Evolutionary conservation across 2,329 filamentous ascomycete species (phyloP).

Genomic region (Trichophaea hybrida): DNA sequence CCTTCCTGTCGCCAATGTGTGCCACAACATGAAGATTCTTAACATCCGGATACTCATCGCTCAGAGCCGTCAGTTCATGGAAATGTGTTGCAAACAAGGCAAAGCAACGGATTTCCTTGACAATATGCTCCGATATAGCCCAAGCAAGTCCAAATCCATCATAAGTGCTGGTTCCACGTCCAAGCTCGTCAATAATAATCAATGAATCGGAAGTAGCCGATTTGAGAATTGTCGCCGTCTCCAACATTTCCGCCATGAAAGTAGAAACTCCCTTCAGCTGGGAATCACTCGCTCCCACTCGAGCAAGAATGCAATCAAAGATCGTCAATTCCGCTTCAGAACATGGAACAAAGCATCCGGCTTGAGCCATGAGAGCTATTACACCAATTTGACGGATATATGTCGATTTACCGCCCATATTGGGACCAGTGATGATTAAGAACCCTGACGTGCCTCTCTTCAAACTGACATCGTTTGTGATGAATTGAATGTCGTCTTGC

Average conservation of each 20-base stretch:
- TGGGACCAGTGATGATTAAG: constrained; percentile 90
- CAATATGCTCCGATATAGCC: constrained; percentile 96
- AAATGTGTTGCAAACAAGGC: constrained; percentile 96
- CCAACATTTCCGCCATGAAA: constrained; percentile 99
- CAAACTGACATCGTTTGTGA: constrained; percentile 88
- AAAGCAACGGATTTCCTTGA: constrained; percentile 87
- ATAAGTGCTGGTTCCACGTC: constrained; percentile 91
- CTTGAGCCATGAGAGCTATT: constrained; percentile 91
- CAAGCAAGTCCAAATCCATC: constrained; percentile 98
- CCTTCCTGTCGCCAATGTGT: constrained; percentile 51
- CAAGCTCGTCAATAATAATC: constrained; percentile 97
- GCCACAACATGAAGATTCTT: constrained; percentile 91
- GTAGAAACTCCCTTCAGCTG: constrained; percentile 96
- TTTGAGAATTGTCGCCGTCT: constrained; percentile 96
- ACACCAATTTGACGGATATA: constrained; percentile 97
- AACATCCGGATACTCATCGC: constrained; percentile 73
- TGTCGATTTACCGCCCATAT: constrained; percentile 98
- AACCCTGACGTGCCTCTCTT: constrained; percentile 69
- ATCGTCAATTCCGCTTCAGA: constrained; percentile 80
- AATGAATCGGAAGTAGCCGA: constrained; percentile 87
- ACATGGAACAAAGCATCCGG: constrained; percentile 92
- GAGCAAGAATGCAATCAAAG: constrained; percentile 91
- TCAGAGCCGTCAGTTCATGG: constrained; percentile 86
- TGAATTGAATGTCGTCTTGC: constrained; percentile 97
- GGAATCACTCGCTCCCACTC: constrained; percentile 88